Conservation (phyloP, 176 grass and related monocot species). For the Paspalum vaginatum region DNA sequence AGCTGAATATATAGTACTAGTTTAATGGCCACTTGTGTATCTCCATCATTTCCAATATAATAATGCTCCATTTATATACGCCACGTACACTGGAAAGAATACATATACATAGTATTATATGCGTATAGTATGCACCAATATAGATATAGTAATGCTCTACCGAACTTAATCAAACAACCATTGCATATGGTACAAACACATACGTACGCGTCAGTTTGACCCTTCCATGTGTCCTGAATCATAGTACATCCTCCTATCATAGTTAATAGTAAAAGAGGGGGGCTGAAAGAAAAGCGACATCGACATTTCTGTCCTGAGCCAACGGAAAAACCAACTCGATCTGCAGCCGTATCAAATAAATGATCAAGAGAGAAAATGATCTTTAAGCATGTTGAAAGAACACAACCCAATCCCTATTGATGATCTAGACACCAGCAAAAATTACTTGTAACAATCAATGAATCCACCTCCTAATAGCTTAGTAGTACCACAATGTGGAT, state of each 20-base stretch:
- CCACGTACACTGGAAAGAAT: background rate
- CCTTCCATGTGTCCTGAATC: conserved; percentile 16
- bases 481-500: no score
- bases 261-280: background rate
- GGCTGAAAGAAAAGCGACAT: background rate
- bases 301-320: background rate
- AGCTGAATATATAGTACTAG: no score
- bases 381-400: background rate
- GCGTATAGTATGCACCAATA: background rate
- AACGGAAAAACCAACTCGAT: conserved; percentile 26
- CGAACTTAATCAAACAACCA: background rate
- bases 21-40: background rate
- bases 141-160: background rate
- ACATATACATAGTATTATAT: background rate
- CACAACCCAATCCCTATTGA: background rate
- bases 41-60: background rate
- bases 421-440: no score
- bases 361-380: background rate
- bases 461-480: no score
- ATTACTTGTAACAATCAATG: no score
- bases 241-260: background rate
- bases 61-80: background rate
- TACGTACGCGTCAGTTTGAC: conserved; percentile 4
- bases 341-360: conserved; percentile 14
- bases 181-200: background rate